These are phyloP conservation scores for Solanum sejunctum DNA, from an alignment of 257 asterid species.

Conservation along the genomic window DNA sequence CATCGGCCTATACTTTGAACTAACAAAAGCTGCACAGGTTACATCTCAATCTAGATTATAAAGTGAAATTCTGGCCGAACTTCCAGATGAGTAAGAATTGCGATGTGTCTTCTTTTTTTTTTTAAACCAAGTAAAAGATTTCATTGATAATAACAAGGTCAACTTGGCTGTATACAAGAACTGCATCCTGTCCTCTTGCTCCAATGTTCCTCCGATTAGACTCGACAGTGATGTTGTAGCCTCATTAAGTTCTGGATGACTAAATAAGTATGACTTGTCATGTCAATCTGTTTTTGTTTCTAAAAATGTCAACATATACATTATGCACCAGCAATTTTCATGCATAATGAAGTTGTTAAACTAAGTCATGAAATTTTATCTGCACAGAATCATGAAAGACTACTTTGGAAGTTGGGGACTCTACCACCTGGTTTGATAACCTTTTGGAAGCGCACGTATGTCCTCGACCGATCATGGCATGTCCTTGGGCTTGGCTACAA, in stretches of 20 bases:
- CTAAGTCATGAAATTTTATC: not conserved
- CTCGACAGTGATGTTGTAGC: not conserved
- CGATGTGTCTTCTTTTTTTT: too few species aligned
- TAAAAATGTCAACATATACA: not conserved
- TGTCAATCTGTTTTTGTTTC: not conserved
- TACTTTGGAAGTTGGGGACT: conserved; percentile 87
- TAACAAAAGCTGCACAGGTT: not conserved
- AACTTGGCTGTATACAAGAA: not conserved
- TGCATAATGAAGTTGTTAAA: not conserved
- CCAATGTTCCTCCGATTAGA: not conserved
- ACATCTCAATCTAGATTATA: not conserved
- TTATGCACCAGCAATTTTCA: not conserved
- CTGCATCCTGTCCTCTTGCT: not conserved
- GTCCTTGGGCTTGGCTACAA: conserved; percentile 90
- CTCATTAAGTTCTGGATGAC: not conserved
- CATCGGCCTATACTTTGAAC: not conserved
- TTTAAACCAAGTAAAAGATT: too few species aligned
- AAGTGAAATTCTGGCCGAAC: not conserved
- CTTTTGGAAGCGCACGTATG: conserved; percentile 64
- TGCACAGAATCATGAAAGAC: conserved; percentile 71
- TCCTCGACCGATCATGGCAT: conserved; percentile 78
- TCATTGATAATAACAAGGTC: too few species aligned
- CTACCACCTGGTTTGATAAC: conserved; percentile 91
- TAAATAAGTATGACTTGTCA: not conserved
- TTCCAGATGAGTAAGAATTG: not conserved